phyloP scores from a whole-genome alignment of 768 basidiomycete genomes.

The Lentinula sp. region DNA sequence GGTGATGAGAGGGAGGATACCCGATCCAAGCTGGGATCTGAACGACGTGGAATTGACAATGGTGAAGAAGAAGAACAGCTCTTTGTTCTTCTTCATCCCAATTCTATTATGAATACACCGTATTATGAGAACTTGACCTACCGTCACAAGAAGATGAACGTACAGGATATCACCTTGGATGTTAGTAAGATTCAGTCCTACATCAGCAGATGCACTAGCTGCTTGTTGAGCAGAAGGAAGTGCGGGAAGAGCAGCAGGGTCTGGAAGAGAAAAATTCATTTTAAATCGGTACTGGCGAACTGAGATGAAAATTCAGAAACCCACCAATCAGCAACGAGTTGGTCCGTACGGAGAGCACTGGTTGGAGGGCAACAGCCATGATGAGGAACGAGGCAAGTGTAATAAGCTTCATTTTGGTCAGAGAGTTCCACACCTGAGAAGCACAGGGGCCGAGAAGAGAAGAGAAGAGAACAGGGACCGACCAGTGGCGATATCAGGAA shows the following conservation, averaged over 20 bases:
- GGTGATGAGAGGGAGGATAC: conserved; percentile 16
- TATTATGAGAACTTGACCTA: not conserved
- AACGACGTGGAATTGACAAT: conserved; percentile 14
- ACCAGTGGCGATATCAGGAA: not conserved
- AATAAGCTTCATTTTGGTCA: not conserved
- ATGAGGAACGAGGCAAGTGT: not conserved
- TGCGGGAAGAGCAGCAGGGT: not conserved
- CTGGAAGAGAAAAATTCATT: not conserved
- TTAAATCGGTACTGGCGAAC: not conserved
- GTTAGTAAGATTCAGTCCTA: not conserved
- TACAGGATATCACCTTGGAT: conserved; percentile 10
- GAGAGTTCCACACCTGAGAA: not conserved
- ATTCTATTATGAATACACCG: not conserved
- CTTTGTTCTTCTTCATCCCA: conserved; percentile 18
- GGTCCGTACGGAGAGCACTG: not conserved
- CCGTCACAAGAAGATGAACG: not conserved
- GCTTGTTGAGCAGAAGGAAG: not conserved
- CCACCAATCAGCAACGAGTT: not conserved
- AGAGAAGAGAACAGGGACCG: no score
- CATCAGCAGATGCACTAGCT: not conserved
- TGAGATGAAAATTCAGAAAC: not conserved
- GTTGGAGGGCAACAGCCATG: not conserved
- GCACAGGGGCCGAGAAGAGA: not conserved
- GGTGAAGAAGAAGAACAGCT: conserved; percentile 19
- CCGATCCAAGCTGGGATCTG: conserved; percentile 11